Conservation (phyloP, 192 early-diverging fungal genomes). For the Spizellomyces punctatus region DNA sequence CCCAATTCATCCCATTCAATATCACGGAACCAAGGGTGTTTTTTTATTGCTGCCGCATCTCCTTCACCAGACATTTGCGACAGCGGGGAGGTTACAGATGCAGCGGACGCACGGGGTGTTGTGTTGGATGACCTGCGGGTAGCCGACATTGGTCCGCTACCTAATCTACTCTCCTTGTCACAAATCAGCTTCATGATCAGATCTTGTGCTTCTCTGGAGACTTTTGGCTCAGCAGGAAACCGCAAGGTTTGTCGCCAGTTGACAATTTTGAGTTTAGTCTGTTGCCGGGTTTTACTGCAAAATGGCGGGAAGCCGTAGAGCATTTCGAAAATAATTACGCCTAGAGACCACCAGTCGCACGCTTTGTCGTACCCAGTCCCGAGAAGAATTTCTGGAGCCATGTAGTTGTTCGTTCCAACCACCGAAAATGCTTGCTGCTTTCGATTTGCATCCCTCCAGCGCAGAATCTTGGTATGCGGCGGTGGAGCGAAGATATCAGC, state of each 20-base stretch:
- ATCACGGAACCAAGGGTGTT: slow-evolving; percentile 52
- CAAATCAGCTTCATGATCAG: slow-evolving; percentile 62
- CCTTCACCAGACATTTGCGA: background rate
- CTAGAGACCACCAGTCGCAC: slow-evolving; percentile 78
- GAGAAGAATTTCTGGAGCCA: slow-evolving; percentile 55
- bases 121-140: background rate
- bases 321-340: slow-evolving; percentile 80
- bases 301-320: slow-evolving; percentile 74
- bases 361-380: slow-evolving; percentile 58
- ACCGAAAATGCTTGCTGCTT: slow-evolving; percentile 49
- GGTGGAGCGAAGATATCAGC: slow-evolving; percentile 7
- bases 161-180: slow-evolving; percentile 60
- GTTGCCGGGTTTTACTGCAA: slow-evolving; percentile 53
- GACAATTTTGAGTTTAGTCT: slow-evolving; percentile 70
- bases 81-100: slow-evolving; percentile 1
- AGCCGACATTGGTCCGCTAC: slow-evolving; percentile 22
- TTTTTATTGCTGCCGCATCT: slow-evolving; percentile 49
- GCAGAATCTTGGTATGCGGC: slow-evolving; percentile 33
- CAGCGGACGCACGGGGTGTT: background rate
- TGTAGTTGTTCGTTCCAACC: slow-evolving; percentile 59
- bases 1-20: slow-evolving; percentile 49
- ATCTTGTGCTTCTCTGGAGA: slow-evolving; percentile 60
- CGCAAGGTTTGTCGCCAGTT: slow-evolving; percentile 63
- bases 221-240: slow-evolving; percentile 58
- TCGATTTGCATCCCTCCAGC: slow-evolving; percentile 37